Evolutionary conservation across 148 eudicot genomes (phyloP), one percentile per base, ranked within the genome.

Genomic region (Selenicereus undatus): DNA sequence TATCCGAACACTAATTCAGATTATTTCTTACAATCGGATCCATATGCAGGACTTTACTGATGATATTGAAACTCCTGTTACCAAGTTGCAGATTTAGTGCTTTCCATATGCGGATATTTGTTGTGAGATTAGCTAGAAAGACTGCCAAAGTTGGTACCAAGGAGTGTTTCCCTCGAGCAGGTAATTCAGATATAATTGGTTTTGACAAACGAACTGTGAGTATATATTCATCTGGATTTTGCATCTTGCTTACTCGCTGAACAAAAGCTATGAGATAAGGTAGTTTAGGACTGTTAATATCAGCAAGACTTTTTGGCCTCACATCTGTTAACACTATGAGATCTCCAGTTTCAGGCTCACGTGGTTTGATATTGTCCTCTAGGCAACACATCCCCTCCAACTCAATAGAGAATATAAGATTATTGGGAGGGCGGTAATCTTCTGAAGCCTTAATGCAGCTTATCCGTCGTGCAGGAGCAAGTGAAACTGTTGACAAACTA

Each of bases 31-130:
- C 75, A 29, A 9, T 52, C 10, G 64, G 75, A 30, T 79, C 75
- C 27, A 5, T 51, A 66, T 52, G 75, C 11, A 79, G 66, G 11
- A 79, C 50, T 52, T 30, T 71, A 21, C 21, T 51, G 45, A 79
- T 70, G 66, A 79, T 51, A 22, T 54, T 79, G 66, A 79, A 79
- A 75, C 81, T 79, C 22, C 81, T 45, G 42, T 79, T 75, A 51
- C 76, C 81, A 18, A 70, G 75, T 64, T 79, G 45, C 11, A 71
- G 45, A 30, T 79, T 79, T 32, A 79, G 68, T 70, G 81, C 75
- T 71, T 79, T 79, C 81, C 81, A 79, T 79, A 79, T 79, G 21
- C 81, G 75, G 51, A 51, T 70, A 50, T 79, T 79, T 50, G 81
- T 79, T 21, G 76, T 79, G 22, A 70, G 30, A 45, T 79, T 79